These are phyloP conservation scores for Aureobasidium sp. DNA, from an alignment of 2,329 filamentous ascomycete genomes.

Conservation along the genomic window DNA sequence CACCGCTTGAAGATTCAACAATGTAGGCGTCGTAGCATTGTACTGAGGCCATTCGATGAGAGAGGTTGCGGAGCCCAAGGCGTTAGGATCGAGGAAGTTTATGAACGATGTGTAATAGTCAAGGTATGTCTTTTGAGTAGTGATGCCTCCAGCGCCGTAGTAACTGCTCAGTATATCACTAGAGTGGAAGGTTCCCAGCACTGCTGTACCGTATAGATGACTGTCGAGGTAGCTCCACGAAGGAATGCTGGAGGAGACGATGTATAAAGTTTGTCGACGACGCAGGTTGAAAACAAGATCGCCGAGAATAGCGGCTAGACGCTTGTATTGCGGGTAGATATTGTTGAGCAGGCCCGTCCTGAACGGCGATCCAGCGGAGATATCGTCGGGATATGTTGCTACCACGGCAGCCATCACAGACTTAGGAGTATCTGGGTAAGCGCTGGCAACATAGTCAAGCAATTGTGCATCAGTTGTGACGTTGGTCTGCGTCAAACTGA, in stretches of 20 bases:
- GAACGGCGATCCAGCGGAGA: conserved; percentile 62
- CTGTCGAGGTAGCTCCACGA: conserved; percentile 69
- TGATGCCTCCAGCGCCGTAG: conserved; percentile 46
- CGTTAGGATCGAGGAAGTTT: conserved; percentile 64
- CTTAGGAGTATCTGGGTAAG: conserved; percentile 52
- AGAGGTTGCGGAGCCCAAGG: conserved; percentile 33
- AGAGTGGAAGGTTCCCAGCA: conserved; percentile 70
- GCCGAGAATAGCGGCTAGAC: conserved; percentile 66
- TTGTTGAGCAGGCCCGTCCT: conserved; percentile 62
- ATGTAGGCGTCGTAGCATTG: conserved; percentile 38
- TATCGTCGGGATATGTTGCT: conserved; percentile 52
- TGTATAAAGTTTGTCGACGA: conserved; percentile 56
- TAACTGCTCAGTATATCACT: conserved; percentile 65
- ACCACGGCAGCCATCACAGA: conserved; percentile 49
- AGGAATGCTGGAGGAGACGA: conserved; percentile 45
- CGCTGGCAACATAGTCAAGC: conserved; percentile 55
- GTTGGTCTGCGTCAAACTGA: conserved; percentile 62
- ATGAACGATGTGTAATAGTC: conserved; percentile 69
- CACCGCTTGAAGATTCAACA: conserved; percentile 45
- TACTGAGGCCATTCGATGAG: conserved; percentile 49
- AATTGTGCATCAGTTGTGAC: conserved; percentile 55
- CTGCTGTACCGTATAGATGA: conserved; percentile 63
- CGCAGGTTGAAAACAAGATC: conserved; percentile 69
- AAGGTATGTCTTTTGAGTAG: conserved; percentile 42
- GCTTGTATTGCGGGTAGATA: conserved; percentile 70